phyloP scores from a whole-genome alignment of 257 asterid species.

The Gentiana dahurica region DNA sequence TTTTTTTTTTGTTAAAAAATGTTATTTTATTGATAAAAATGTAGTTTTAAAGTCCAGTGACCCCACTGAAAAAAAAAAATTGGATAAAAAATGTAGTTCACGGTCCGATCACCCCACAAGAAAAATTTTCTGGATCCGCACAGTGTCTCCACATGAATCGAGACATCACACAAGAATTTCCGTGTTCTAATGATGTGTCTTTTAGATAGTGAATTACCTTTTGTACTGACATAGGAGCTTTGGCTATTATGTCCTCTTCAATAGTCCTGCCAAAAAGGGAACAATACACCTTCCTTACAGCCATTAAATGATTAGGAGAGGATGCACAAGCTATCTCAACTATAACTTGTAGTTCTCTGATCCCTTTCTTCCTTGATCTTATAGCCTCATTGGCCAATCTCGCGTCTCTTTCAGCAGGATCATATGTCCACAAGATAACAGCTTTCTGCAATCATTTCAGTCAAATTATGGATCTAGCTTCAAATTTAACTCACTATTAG shows the following conservation, averaged over 20 bases:
- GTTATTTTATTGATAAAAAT: too few species aligned
- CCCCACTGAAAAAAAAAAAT: too few species aligned
- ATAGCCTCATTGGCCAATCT: conserved; percentile 62
- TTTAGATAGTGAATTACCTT: conserved; percentile 32
- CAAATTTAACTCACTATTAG: too few species aligned
- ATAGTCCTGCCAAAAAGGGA: conserved; percentile 49
- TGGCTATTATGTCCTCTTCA: conserved; percentile 60
- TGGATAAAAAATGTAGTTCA: too few species aligned
- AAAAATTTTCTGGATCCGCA: too few species aligned
- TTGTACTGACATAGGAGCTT: conserved; percentile 44
- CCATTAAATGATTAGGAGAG: conserved; percentile 53
- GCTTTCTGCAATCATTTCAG: conserved; percentile 35
- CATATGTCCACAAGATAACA: conserved; percentile 53
- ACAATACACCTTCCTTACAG: conserved; percentile 53
- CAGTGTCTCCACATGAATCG: too few species aligned
- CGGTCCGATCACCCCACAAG: too few species aligned
- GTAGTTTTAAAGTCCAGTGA: too few species aligned
- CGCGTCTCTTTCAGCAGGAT: conserved; percentile 78
- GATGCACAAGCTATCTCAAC: conserved; percentile 76
- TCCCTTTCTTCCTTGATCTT: conserved; percentile 30
- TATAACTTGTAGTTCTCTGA: conserved; percentile 47
- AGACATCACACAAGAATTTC: too few species aligned
- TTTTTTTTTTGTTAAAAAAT: too few species aligned
- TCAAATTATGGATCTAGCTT: too few species aligned
- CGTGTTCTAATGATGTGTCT: too few species aligned